Evolutionary conservation across 768 basidiomycete genomes (phyloP).

Genomic region (Auricularia heimuer): DNA sequence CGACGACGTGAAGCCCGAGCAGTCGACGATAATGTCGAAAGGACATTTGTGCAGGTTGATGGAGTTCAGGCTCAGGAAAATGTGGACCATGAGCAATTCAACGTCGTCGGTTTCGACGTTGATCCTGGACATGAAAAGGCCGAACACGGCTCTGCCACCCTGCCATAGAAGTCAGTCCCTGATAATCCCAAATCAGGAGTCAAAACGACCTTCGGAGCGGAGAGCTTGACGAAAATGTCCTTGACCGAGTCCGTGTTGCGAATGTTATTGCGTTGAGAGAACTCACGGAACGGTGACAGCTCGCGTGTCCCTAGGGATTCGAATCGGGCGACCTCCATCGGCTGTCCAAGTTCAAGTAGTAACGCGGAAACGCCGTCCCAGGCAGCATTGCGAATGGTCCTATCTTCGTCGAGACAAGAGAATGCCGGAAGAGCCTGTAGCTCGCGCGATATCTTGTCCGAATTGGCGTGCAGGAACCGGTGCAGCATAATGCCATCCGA

Average conservation of each 20-base stretch:
- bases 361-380: constrained; percentile 76
- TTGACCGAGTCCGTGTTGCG: constrained; percentile 52
- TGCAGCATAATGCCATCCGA: constrained; percentile 77
- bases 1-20: constrained; percentile 62
- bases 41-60: constrained; percentile 1
- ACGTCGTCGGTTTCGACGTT: constrained; percentile 75
- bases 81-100: constrained; percentile 66
- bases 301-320: constrained; percentile 34
- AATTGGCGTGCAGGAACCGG: constrained; percentile 75
- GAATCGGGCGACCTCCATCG: constrained; percentile 55
- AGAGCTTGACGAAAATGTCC: constrained; percentile 54
- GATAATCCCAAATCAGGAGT: no score
- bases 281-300: constrained; percentile 56
- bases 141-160: constrained; percentile 27
- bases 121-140: constrained; percentile 56
- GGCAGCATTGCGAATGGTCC: constrained; percentile 28
- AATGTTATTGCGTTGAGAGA: constrained; percentile 55
- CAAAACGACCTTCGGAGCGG: constrained; percentile 32
- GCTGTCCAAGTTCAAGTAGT: constrained; percentile 68
- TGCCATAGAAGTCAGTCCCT: background rate
- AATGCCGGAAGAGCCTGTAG: background rate
- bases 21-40: constrained; percentile 74
- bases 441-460: constrained; percentile 51
- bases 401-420: background rate
- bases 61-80: constrained; percentile 37